A percentile compares a stretch with the other conserved stretches of the same genome.
phyloP scores from a whole-genome alignment of 2,329 filamentous ascomycete species.

The Ceratocystis huliohia region DNA sequence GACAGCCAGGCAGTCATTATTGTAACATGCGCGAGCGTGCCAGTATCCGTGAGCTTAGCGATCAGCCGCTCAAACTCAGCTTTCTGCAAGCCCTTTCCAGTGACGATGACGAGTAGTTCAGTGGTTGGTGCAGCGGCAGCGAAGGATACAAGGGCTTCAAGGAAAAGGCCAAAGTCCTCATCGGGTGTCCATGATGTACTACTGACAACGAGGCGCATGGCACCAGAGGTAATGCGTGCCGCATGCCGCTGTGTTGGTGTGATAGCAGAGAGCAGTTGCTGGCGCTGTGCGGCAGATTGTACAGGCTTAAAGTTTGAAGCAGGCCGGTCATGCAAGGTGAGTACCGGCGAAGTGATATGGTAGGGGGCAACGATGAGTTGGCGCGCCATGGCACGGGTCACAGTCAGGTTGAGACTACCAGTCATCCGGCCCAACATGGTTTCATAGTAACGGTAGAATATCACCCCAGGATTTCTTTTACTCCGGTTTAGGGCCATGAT shows the following conservation, averaged over 20 bases:
- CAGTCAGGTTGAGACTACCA: constrained; percentile 63
- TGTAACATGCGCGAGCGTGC: constrained; percentile 54
- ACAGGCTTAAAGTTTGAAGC: constrained; percentile 69
- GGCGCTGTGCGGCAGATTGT: constrained; percentile 33
- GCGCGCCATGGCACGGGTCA: constrained; percentile 76
- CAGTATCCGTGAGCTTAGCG: constrained; percentile 43
- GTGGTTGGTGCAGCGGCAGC: constrained; percentile 38
- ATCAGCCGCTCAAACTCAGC: constrained; percentile 60
- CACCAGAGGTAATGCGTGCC: constrained; percentile 43
- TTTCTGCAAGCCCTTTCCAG: constrained; percentile 81
- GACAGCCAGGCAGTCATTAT: constrained; percentile 77
- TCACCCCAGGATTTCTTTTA: constrained; percentile 58
- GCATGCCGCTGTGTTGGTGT: constrained; percentile 51
- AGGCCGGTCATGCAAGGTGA: constrained; percentile 76
- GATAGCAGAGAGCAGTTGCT: constrained; percentile 50
- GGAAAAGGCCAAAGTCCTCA: constrained; percentile 81
- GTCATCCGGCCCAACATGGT: constrained; percentile 54
- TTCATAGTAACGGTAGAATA: constrained; percentile 67
- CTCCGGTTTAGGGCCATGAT: constrained; percentile 58
- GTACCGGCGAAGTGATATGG: constrained; percentile 48
- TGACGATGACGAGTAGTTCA: constrained; percentile 73
- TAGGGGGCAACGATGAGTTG: constrained; percentile 55
- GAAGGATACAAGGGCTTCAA: constrained; percentile 69
- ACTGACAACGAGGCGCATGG: constrained; percentile 64
- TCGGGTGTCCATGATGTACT: constrained; percentile 96